Percentiles rank a stretch among this genome's conserved stretches.
Conservation (phyloP, 768 basidiomycete species). For the Boletellus ananas region DNA sequence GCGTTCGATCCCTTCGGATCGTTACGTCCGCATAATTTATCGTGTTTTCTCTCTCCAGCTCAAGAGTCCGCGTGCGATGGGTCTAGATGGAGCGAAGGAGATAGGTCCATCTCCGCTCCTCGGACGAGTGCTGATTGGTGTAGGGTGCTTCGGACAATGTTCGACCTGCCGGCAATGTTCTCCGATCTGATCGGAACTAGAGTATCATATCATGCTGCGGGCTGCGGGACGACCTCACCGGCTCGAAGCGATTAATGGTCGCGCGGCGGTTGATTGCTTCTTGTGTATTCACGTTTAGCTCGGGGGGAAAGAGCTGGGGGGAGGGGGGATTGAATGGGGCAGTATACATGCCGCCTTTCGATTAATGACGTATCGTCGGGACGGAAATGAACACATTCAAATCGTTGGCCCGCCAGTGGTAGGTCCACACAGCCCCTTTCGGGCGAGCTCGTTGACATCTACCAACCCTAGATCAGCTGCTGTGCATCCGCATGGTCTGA, state of each 20-base stretch:
- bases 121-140: background rate
- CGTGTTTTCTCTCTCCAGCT: too few relatives aligned
- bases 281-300: background rate
- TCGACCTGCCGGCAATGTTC: background rate
- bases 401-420: too few relatives aligned
- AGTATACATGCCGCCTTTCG: too few relatives aligned
- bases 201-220: too few relatives aligned
- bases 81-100: background rate
- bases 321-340: background rate
- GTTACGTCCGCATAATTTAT: background rate
- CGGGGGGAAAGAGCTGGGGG: background rate
- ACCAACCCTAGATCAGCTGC: background rate
- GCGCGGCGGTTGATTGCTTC: background rate
- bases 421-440: too few relatives aligned
- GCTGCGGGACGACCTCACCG: too few relatives aligned
- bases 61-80: too few relatives aligned
- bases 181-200: background rate
- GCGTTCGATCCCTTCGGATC: background rate
- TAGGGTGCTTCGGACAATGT: background rate
- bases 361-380: background rate
- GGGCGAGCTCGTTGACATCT: background rate
- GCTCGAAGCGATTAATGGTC: background rate
- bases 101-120: background rate
- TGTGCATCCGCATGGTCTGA: background rate
- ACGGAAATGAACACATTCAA: constrained; percentile 11